These are phyloP conservation scores for Withania somnifera DNA, from an alignment of 305 asterid species.

Conservation along the genomic window DNA sequence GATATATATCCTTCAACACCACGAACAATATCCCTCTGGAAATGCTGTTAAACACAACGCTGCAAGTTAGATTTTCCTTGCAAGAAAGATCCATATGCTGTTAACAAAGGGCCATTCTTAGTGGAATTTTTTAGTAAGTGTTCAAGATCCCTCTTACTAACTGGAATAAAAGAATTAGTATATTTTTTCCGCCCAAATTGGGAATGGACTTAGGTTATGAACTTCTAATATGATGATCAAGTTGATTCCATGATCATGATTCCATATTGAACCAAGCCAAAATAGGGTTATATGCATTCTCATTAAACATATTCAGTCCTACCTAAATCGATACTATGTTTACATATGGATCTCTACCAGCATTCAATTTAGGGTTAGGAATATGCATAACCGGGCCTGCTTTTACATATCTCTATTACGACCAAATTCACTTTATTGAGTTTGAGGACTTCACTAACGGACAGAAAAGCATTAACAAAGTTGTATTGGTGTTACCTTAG, in stretches of 20 bases:
- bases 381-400: background rate
- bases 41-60: constrained; percentile 69
- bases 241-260: background rate
- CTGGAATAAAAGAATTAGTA: constrained; percentile 21
- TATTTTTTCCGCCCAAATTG: background rate
- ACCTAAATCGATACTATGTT: background rate
- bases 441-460: background rate
- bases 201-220: background rate
- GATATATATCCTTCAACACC: constrained; percentile 71
- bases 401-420: background rate
- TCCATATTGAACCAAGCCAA: background rate
- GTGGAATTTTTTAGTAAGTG: constrained; percentile 7
- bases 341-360: background rate
- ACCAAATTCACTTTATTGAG: background rate
- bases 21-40: constrained; percentile 87
- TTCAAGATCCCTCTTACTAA: constrained; percentile 8
- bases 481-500: constrained; percentile 44
- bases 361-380: background rate
- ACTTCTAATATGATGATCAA: background rate
- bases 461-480: background rate
- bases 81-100: constrained; percentile 47
- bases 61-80: background rate
- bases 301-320: background rate
- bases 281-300: background rate
- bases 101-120: constrained; percentile 36